phyloP scores from a whole-genome alignment of 352 stramenopile genomes.

The Pythium biforme region DNA sequence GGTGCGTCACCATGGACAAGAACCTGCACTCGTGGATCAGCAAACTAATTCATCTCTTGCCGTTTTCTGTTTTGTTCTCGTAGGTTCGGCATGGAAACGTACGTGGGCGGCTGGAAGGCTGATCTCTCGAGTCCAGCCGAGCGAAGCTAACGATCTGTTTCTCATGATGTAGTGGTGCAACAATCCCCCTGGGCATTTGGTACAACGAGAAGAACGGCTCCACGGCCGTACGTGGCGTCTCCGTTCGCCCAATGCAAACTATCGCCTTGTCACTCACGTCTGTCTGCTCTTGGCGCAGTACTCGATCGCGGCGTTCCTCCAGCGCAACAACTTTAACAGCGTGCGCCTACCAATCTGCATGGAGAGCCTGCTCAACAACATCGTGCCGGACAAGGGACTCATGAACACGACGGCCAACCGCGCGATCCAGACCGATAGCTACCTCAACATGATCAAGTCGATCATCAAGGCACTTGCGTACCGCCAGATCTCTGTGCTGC shows the following conservation, averaged over 20 bases:
- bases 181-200: slow-evolving; percentile 41
- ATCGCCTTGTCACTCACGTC: no score
- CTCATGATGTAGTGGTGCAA: slow-evolving; percentile 26
- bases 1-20: slow-evolving; percentile 29
- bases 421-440: slow-evolving; percentile 42
- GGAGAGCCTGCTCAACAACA: slow-evolving; percentile 25
- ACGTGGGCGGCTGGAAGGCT: slow-evolving; percentile 11
- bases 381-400: slow-evolving; percentile 32
- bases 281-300: no score
- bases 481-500: slow-evolving; percentile 43
- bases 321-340: slow-evolving; percentile 76
- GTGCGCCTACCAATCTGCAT: slow-evolving; percentile 68
- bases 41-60: no score
- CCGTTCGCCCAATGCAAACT: neutral
- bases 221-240: slow-evolving; percentile 33
- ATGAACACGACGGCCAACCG: slow-evolving; percentile 51
- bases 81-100: slow-evolving; percentile 55
- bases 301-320: slow-evolving; percentile 62
- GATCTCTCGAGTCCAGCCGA: neutral
- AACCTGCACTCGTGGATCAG: neutral
- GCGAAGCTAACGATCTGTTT: slow-evolving; percentile 25
- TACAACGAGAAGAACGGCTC: slow-evolving; percentile 54
- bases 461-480: slow-evolving; percentile 40
- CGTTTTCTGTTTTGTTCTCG: neutral
- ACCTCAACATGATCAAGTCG: slow-evolving; percentile 38